Base-by-base conservation (phyloP, 2,329 filamentous ascomycete genomes). In the Penicillium sp. region DNA sequence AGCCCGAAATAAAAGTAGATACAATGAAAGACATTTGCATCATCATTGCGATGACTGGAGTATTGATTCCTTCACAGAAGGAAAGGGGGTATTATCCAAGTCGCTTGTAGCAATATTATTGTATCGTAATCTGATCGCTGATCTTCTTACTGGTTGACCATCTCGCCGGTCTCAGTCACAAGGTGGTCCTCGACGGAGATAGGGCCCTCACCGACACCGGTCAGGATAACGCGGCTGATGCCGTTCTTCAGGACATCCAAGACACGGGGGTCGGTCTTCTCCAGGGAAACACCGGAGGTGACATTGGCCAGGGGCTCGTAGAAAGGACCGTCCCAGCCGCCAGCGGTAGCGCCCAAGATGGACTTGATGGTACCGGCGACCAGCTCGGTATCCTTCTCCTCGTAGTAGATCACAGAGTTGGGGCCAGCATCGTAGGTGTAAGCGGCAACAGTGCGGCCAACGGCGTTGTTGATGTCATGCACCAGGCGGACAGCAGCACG, bases 341-440 rank as follows among this genome's bases (percentile, higher is more conserved):
- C 74, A 2, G 75, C 81, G 60, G 83, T 60, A 79, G 80, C 73
- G 86, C 87, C 91, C 87, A 98, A 39, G 19, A 90, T 80, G 39
- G 79, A 78, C 78, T 90, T 90, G 76, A 99, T 90, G 0, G 87
- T 84, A 9, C 92, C 93, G 0, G 92, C 85, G 3, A 98, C 88
- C 3, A 83, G 76, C 43, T 83, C 82, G 61, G 87, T 83, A 65
- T 96, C 85, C 80, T 93, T 83, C 71, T 93, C 90, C 42, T 93
- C 84, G 72, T 96, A 98, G 81, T 99, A 99, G 50, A 99, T 87
- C 50, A 99, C 96, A 42, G 92, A 92, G 77, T 99, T 99, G 54
- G 95, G 95, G 52, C 95, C 95, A 0, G 95, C 95, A 72, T 99
- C 95, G 70, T 98, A 99, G 0, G 95, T 99, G 76, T 99, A 99